Evolutionary conservation across 352 stramenopile species (phyloP), one percentile per base, ranked within the genome.

Genomic region (Bremia lactucae): DNA sequence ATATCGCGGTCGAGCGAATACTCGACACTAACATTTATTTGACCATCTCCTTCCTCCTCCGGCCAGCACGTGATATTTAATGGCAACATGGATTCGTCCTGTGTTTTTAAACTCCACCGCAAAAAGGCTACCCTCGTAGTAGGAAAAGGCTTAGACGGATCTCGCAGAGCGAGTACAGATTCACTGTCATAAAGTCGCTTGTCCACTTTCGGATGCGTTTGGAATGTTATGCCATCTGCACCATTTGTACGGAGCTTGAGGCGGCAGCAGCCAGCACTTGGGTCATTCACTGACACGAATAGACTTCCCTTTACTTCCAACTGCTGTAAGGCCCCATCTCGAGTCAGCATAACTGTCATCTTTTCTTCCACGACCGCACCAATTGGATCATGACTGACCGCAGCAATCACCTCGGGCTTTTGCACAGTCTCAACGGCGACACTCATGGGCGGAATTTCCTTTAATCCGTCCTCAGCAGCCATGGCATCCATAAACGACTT

Each of bases 11-110:
- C 68, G 69, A 93, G 83, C 31, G 77, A 80, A 58, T 93, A 93
- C 47, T 93, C 80, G 43, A 93, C 74, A 47, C 71, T 90, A 19
- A 93, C 80, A 42, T 87, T 93, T 52, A 88, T 82, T 64, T 93
- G 90, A 56, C 79, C 80, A 45, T 65, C 65, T 23, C 76, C 68
- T 61, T 93, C 75, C 43, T 89, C 77, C 43, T 93, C 80, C 0
- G 80, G 80, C 80, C 80, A 93, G 62, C 80, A 93, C 26, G 80
- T 87, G 55, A 93, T 83, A 66, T 87, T 88, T 11, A 93, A 49
- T 7, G 80, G 80, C 45, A 89, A 42, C 49, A 87, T 81, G n/a
- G 72, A 70, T 36, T 93, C 77, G 51, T 93, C 80, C 36, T 87
- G 74, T 35, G 80, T 84, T 69, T 93, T 93, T 51, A 90, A 55